phyloP scores from a whole-genome alignment of 371 early-diverging fungal genomes.

The Circinella umbellata region DNA sequence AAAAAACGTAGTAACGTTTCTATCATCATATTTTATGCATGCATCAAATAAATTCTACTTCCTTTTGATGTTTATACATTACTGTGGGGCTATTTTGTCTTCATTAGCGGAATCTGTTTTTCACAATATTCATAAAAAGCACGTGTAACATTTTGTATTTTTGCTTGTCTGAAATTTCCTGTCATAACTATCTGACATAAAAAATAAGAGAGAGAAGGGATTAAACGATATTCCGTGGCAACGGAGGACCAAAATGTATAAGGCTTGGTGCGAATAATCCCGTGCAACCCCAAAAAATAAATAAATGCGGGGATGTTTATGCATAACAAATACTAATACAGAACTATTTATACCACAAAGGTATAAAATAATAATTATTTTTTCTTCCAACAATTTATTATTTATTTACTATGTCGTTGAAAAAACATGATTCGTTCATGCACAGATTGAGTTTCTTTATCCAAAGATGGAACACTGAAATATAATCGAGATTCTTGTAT shows the following conservation, averaged over 20 bases:
- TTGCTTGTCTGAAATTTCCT: not conserved
- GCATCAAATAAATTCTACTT: too few relatives aligned
- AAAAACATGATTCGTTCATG: not conserved
- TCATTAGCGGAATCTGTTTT: too few relatives aligned
- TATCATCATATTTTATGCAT: too few relatives aligned
- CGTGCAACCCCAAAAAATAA: too few relatives aligned
- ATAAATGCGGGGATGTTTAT: too few relatives aligned
- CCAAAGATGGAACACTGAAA: not conserved
- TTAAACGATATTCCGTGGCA: not conserved
- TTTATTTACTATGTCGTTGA: constrained; percentile 2
- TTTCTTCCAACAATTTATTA: not conserved
- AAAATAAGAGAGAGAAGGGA: not conserved
- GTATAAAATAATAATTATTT: not conserved
- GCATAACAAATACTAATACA: too few relatives aligned
- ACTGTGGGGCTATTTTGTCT: too few relatives aligned
- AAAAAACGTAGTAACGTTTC: too few relatives aligned
- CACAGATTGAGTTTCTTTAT: not conserved
- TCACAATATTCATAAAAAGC: not conserved
- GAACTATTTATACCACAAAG: too few relatives aligned
- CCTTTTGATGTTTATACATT: too few relatives aligned
- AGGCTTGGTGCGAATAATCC: too few relatives aligned
- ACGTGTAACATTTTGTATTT: not conserved
- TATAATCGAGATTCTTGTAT: not conserved
- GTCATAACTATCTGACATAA: not conserved
- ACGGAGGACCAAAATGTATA: not conserved